These are phyloP conservation scores for Paradendryphiella salina DNA, from an alignment of 2,329 filamentous ascomycete genomes.

Conservation along the genomic window DNA sequence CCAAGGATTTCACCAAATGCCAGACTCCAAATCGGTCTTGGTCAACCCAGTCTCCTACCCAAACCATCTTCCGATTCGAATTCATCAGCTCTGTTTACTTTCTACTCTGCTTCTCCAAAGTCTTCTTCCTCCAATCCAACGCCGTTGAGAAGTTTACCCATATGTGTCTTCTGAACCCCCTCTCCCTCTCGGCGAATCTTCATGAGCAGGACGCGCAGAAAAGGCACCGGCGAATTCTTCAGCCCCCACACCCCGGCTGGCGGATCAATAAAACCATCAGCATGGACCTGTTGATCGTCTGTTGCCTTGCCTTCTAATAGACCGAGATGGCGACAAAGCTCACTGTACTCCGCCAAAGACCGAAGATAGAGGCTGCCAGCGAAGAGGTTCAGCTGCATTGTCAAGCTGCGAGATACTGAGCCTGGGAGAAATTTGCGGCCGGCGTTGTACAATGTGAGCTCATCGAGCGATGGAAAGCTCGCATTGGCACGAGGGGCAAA, in stretches of 20 bases:
- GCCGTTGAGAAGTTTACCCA: constrained; percentile 49
- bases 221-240: constrained; percentile 47
- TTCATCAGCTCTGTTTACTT: neutral
- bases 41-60: neutral
- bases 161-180: constrained; percentile 50
- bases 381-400: constrained; percentile 64
- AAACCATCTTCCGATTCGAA: neutral
- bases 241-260: constrained; percentile 40
- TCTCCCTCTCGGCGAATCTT: constrained; percentile 42
- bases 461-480: constrained; percentile 49
- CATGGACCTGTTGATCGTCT: constrained; percentile 32
- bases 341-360: constrained; percentile 58
- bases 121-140: constrained; percentile 40
- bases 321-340: constrained; percentile 58
- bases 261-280: constrained; percentile 45
- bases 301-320: constrained; percentile 43
- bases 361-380: constrained; percentile 68
- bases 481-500: constrained; percentile 55
- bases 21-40: neutral
- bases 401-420: constrained; percentile 34
- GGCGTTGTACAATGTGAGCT: constrained; percentile 52
- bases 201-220: constrained; percentile 46
- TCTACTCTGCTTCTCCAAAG: constrained; percentile 22
- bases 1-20: neutral
- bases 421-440: constrained; percentile 17